A percentile compares a stretch with the other conserved stretches of the same genome.
Evolutionary conservation across 257 asterid genomes (phyloP).

Genomic region (Apocynum venetum): DNA sequence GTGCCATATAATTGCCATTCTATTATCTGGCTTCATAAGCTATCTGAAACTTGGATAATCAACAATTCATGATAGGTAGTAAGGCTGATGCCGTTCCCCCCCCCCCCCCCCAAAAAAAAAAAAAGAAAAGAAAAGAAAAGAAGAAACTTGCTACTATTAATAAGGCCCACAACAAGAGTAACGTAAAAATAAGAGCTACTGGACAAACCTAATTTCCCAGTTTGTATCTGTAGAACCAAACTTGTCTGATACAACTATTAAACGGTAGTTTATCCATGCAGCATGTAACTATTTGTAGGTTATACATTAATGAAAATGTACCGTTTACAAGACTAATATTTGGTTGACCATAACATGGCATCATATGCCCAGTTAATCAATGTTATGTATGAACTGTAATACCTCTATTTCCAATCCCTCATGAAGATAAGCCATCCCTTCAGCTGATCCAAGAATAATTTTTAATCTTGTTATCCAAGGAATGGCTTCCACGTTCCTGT

Average conservation of each 20-base stretch:
- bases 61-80: not conserved
- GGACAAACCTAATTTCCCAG: not conserved
- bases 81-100: too few relatives aligned
- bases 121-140: too few relatives aligned
- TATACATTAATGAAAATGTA: not conserved
- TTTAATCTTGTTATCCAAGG: constrained; percentile 70
- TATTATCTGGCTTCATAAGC: not conserved
- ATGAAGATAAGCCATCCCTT: constrained; percentile 87
- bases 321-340: not conserved
- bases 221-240: too few relatives aligned
- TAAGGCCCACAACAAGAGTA: not conserved
- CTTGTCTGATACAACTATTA: not conserved
- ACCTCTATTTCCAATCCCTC: constrained; percentile 83
- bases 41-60: not conserved
- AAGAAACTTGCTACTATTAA: not conserved
- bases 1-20: not conserved
- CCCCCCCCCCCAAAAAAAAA: too few relatives aligned
- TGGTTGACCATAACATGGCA: not conserved
- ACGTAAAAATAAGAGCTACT: too few relatives aligned
- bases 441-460: constrained; percentile 85
- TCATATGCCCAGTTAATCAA: not conserved
- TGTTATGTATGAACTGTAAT: not conserved
- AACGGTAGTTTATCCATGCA: not conserved
- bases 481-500: constrained; percentile 46
- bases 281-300: not conserved